Percentiles rank a stretch among this genome's conserved stretches.
Evolutionary conservation across 306 rosid genomes (phyloP).

Genomic region (Ziziphus jujuba): DNA sequence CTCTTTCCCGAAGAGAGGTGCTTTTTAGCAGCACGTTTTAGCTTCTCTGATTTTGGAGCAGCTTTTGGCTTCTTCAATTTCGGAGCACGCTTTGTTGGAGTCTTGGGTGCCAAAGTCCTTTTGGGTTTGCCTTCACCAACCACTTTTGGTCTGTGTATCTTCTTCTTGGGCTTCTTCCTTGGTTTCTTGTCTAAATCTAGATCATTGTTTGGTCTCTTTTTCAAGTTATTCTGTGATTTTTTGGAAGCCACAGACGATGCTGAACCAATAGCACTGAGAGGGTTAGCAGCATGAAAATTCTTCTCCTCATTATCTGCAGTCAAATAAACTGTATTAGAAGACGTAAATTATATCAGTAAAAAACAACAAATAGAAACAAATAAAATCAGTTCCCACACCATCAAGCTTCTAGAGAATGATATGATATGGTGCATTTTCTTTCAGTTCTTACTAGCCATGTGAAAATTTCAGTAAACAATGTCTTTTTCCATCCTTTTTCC

Average conservation of each 20-base stretch:
- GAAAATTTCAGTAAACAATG: too few species aligned
- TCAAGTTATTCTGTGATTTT: not conserved
- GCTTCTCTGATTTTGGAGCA: constrained; percentile 8
- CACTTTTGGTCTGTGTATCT: constrained; percentile 38
- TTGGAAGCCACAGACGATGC: not conserved
- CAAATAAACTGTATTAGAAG: not conserved
- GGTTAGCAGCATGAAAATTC: not conserved
- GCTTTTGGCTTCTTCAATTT: constrained; percentile 21
- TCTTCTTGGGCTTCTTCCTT: constrained; percentile 17
- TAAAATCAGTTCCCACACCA: too few species aligned
- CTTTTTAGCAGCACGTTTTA: constrained; percentile 32
- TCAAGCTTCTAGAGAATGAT: too few species aligned
- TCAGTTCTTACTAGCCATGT: too few species aligned
- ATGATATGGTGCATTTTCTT: too few species aligned
- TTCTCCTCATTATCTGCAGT: constrained; percentile 1
- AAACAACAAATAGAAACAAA: not conserved
- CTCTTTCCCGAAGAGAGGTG: constrained; percentile 5
- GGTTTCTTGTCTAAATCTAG: not conserved
- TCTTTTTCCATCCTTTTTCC: too few species aligned
- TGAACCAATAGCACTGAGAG: not conserved
- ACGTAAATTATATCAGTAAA: not conserved
- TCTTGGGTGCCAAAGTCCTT: not conserved
- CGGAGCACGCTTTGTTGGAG: not conserved
- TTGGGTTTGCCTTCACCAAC: constrained; percentile 15
- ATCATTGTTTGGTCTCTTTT: constrained; percentile 7